Conservation (phyloP, 2,329 filamentous ascomycete genomes). For the Stachybotrys echinatus region DNA sequence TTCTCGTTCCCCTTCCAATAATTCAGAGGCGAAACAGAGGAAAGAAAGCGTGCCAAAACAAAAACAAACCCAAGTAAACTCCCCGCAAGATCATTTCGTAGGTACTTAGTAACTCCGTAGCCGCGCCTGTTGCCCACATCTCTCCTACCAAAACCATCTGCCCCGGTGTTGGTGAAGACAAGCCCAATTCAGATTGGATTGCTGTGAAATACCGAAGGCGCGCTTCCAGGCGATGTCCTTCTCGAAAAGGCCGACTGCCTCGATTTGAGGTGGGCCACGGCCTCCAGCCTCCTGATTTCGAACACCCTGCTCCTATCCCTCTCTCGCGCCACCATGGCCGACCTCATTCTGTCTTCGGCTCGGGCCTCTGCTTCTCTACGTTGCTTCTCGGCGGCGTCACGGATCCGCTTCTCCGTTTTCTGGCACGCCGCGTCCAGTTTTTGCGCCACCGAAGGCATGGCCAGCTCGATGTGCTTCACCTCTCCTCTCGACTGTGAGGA, state of each 20-base stretch:
- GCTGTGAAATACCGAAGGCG: slow-evolving; percentile 9
- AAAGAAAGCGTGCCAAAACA: neutral
- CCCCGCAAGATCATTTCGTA: neutral
- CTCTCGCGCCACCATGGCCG: slow-evolving; percentile 37
- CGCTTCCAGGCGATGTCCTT: slow-evolving; percentile 22
- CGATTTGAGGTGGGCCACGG: slow-evolving; percentile 32
- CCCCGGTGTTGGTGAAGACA: neutral
- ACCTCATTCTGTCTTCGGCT: slow-evolving; percentile 37
- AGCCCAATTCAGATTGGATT: neutral
- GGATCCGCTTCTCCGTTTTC: slow-evolving; percentile 38
- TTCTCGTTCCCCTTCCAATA: neutral
- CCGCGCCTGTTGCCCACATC: neutral
- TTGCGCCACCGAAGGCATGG: slow-evolving; percentile 31
- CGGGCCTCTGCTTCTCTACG: slow-evolving; percentile 36
- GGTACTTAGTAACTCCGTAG: neutral
- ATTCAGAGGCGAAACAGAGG: neutral
- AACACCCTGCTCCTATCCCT: slow-evolving; percentile 44
- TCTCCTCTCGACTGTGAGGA: slow-evolving; percentile 37
- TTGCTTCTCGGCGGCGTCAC: slow-evolving; percentile 32
- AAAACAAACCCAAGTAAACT: neutral
- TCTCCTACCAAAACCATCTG: no score
- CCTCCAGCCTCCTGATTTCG: slow-evolving; percentile 41
- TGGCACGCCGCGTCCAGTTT: slow-evolving; percentile 44
- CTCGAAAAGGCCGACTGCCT: slow-evolving; percentile 17
- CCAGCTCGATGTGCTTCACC: slow-evolving; percentile 22